Evolutionary conservation across 2,329 filamentous ascomycete species (phyloP), one percentile per base, ranked within the genome.

Genomic region (Lithohypha guttulata): DNA sequence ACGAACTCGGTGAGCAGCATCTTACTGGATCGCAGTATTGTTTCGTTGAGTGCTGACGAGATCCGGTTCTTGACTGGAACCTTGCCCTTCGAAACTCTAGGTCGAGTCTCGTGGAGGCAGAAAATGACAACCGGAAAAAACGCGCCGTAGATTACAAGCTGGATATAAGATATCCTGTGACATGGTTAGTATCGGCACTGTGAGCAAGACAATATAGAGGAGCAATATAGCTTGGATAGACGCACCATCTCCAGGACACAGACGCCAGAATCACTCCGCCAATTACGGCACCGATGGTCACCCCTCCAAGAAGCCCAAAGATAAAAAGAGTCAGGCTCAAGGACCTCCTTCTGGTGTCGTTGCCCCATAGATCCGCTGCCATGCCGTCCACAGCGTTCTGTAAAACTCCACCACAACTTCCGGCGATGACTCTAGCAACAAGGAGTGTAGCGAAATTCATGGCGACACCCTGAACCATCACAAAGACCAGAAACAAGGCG

Each of bases 91-190:
- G 9, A 26, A 4, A 14, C 18, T 19, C 6, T 11, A 26, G 34
- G 34, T 28, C 69, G 59, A n/a, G 64, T 65, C 47, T 73, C 70
- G 2, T 57, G 58, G 6, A 73, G 53, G 6, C 57, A 53, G 30
- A 63, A 48, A 27, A 56, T 43, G 44, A 60, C 58, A 10, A 68
- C 22, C 0, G 59, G 59, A 6, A 68, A 53, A 1, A 68, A 48
- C 2, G 57, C 58, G 14, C 57, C 63, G 29, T 69, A 68, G 52
- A 57, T 56, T 34, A 70, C 68, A 0, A 59, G 49, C 35, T 61
- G 50, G 51, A 48, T 41, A 23, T 46, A 50, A 3, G 36, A 44
- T 9, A 50, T 44, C 40, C 40, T 38, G 21, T 26, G 2, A 15
- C 10, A 17, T 6, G 15, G 6, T 4, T n/a, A 9, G 8, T 13